Conservation (phyloP, 805 yeast genomes). For the Saturnispora diversa region DNA sequence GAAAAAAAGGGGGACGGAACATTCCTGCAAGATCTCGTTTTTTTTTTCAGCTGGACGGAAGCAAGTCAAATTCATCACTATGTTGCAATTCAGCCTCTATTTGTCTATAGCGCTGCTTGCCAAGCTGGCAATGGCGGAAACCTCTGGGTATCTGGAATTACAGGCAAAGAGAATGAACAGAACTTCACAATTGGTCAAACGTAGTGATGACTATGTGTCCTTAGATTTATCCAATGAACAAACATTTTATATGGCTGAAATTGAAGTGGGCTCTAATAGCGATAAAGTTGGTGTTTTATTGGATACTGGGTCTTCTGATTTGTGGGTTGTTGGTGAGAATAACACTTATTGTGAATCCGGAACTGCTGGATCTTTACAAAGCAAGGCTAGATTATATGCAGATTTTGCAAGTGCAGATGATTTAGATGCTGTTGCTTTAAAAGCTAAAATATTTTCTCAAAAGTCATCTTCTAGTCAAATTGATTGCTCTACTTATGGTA, state of each 20-base stretch:
- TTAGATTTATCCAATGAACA: slow-evolving; percentile 32
- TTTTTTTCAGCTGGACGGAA: too few relatives aligned
- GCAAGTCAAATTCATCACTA: too few relatives aligned
- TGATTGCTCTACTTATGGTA: slow-evolving; percentile 40
- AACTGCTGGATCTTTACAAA: slow-evolving; percentile 11
- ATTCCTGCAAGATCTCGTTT: too few relatives aligned
- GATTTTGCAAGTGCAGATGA: neutral
- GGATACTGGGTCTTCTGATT: slow-evolving; percentile 75
- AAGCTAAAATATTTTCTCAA: slow-evolving; percentile 1
- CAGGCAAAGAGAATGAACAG: slow-evolving; percentile 16
- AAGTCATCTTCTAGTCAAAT: slow-evolving; percentile 13
- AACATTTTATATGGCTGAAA: slow-evolving; percentile 38
- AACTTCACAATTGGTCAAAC: slow-evolving; percentile 19
- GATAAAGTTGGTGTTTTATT: slow-evolving; percentile 49
- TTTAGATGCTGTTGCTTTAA: slow-evolving; percentile 1
- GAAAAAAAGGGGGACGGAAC: too few relatives aligned
- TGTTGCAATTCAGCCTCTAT: neutral
- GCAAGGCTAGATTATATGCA: neutral
- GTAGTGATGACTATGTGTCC: slow-evolving; percentile 24
- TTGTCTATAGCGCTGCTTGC: neutral
- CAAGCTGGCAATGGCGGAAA: neutral
- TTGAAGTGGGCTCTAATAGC: slow-evolving; percentile 48
- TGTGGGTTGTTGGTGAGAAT: slow-evolving; percentile 49
- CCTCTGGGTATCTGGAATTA: slow-evolving; percentile 16
- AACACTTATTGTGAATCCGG: slow-evolving; percentile 39